phyloP scores from a whole-genome alignment of 1,284 basidiomycete species.

The Sanghuangporus weigelae region DNA sequence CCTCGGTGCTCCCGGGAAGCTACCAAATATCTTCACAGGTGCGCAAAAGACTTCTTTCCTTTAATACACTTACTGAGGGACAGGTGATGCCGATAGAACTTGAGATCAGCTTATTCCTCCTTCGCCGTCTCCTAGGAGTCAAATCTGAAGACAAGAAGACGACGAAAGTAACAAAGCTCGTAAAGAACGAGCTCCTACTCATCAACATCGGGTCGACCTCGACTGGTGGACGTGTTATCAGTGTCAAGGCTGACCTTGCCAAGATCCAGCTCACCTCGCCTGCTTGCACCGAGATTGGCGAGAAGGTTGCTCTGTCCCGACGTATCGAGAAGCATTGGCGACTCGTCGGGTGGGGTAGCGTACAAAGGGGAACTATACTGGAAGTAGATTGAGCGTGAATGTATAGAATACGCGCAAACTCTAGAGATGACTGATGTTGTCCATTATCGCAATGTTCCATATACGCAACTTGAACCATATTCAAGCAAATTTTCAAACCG shows the following conservation, averaged over 20 bases:
- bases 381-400: slow-evolving; percentile 39
- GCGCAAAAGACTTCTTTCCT: slow-evolving; percentile 20
- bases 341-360: slow-evolving; percentile 71
- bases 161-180: slow-evolving; percentile 90
- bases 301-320: slow-evolving; percentile 91
- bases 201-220: slow-evolving; percentile 96
- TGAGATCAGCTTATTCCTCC: slow-evolving; percentile 89
- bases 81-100: slow-evolving; percentile 66
- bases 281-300: slow-evolving; percentile 90
- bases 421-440: neutral
- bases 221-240: slow-evolving; percentile 87
- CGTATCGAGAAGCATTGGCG: slow-evolving; percentile 99
- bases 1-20: slow-evolving; percentile 87
- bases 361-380: slow-evolving; percentile 49
- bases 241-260: slow-evolving; percentile 88
- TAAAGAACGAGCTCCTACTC: slow-evolving; percentile 89
- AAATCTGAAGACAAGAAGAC: slow-evolving; percentile 95
- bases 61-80: too few relatives aligned
- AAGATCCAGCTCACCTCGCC: slow-evolving; percentile 91
- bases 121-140: slow-evolving; percentile 94
- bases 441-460: neutral
- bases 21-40: slow-evolving; percentile 93
- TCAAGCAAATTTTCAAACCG: neutral
- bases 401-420: neutral
- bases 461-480: neutral